A percentile compares a stretch with the other conserved stretches of the same genome.
phyloP scores from a whole-genome alignment of 2,329 filamentous ascomycete genomes.

The Stromatinia cepivora region DNA sequence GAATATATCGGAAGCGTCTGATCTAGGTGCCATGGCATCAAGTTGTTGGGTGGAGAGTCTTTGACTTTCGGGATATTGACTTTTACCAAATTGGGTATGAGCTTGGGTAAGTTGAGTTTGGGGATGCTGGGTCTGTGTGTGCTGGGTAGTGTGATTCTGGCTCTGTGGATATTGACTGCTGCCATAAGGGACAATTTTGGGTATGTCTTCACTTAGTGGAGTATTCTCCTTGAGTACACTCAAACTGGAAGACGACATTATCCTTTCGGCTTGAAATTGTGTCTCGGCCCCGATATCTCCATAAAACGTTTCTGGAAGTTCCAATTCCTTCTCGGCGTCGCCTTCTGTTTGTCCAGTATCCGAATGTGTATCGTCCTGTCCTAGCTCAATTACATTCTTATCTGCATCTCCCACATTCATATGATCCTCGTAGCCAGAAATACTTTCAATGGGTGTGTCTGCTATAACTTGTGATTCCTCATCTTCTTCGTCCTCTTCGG shows the following conservation, averaged over 20 bases:
- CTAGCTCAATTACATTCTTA: neutral
- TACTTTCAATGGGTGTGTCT: neutral
- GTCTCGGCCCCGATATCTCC: constrained; percentile 37
- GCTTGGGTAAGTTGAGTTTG: neutral
- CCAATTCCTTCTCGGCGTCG: neutral
- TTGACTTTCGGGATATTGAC: constrained; percentile 47
- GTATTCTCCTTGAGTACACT: neutral
- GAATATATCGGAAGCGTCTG: constrained; percentile 54
- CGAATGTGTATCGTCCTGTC: neutral
- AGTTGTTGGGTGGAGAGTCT: constrained; percentile 53
- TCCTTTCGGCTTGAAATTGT: constrained; percentile 30
- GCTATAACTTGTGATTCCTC: constrained; percentile 16
- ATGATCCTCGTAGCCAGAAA: neutral
- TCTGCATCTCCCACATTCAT: neutral
- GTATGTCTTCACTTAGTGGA: constrained; percentile 21
- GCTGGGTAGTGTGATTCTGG: neutral
- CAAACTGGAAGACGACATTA: constrained; percentile 22
- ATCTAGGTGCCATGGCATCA: constrained; percentile 50
- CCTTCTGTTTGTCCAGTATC: neutral
- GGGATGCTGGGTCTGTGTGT: constrained; percentile 8
- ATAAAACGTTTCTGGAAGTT: constrained; percentile 36
- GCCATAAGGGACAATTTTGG: neutral
- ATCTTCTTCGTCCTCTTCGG: constrained; percentile 28
- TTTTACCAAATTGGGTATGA: constrained; percentile 26
- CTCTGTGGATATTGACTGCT: constrained; percentile 27